Evolutionary conservation across 306 rosid species (phyloP).

Genomic region (Comarum palustre): DNA sequence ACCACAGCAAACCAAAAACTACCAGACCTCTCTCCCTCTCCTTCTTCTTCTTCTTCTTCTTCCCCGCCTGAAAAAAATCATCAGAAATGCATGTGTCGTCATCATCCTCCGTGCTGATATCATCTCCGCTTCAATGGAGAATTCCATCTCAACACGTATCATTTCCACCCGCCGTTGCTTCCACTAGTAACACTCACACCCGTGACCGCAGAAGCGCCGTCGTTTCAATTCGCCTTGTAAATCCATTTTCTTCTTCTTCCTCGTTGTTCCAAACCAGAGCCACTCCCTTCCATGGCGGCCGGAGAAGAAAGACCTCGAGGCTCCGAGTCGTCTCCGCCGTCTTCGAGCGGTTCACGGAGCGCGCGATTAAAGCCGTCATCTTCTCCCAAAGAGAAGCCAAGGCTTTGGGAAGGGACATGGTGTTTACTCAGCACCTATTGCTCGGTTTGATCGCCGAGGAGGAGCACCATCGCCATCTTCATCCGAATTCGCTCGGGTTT

Average conservation of each 20-base stretch:
- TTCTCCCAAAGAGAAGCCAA: slow-evolving; percentile 74
- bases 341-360: slow-evolving; percentile 75
- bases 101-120: slow-evolving; percentile 4
- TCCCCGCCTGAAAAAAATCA: neutral
- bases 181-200: neutral
- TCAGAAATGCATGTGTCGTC: slow-evolving; percentile 20
- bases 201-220: slow-evolving; percentile 3
- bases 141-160: neutral
- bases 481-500: slow-evolving; percentile 46
- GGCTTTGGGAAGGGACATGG: slow-evolving; percentile 51
- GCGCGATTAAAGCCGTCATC: slow-evolving; percentile 67
- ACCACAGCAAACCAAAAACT: neutral
- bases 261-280: neutral
- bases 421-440: slow-evolving; percentile 65
- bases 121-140: slow-evolving; percentile 13
- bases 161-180: neutral
- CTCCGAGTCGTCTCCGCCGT: slow-evolving; percentile 36
- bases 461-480: slow-evolving; percentile 24
- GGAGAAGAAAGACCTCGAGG: slow-evolving; percentile 12
- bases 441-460: slow-evolving; percentile 83
- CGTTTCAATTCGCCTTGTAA: slow-evolving; percentile 6
- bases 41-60: neutral
- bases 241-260: slow-evolving; percentile 2
- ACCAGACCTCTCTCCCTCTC: neutral
- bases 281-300: neutral